Base-by-base conservation (phyloP, 1,284 basidiomycete species). In the Agaricales sp. region DNA sequence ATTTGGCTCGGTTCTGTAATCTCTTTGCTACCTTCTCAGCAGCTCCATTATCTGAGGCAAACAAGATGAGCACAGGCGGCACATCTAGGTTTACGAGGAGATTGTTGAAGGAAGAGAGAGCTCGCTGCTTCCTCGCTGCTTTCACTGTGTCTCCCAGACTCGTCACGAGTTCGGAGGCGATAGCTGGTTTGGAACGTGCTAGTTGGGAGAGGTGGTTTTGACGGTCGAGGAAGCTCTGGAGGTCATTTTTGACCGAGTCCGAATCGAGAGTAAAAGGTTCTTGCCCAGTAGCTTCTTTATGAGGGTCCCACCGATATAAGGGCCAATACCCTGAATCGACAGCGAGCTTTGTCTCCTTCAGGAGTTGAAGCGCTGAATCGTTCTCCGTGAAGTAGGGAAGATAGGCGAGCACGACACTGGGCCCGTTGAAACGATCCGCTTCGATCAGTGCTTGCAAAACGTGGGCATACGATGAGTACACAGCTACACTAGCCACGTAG, bases 311-410 rank as follows among this genome's bases (percentile, higher is more conserved):
- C 53, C 96, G 81, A 75, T 97, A 99, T 46, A 99, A 74, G 1
- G 96, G 95, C 95, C 96, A 99, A 69, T 95, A 96, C 3, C 94
- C 95, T 16, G 91, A 80, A 60, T 97, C 93, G 45, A 99, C 90
- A 4, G 94, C 95, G 41, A 94, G 78, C 67, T 99, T 99, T 45
- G 95, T 99, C 73, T 97, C 93, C 65, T 95, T 93, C 52, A 99
- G 73, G 16, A 98, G 74, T 35, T 95, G 84, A 38, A 99, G 79
- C 1, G 93, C 92, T 0, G 87, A 75, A 2, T 80, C 72, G 51
- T 85, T 76, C 61, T 92, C 90, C 3, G 68, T 69, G 47, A 75
- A 73, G 69, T 96, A 96, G 2, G 96, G 96, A 14, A 99, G 78
- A 69, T 99, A 96, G 2, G 94, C 95, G 47, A 99, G 76, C 48